Base-by-base conservation (phyloP, 306 rosid genomes). In the Inga leiocalycina region DNA sequence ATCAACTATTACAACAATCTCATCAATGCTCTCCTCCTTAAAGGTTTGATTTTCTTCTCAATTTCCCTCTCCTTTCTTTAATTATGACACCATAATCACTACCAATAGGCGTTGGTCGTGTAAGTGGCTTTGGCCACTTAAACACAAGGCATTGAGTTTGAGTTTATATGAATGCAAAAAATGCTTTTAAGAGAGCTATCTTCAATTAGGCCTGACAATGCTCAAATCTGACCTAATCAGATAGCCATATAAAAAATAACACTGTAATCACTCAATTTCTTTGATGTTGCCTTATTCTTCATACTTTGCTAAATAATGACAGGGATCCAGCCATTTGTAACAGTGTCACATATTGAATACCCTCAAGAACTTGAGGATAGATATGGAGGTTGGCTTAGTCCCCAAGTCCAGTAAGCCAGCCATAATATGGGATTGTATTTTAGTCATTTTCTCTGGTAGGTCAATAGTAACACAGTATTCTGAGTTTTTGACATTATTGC, bases 1-100 rank as follows among this genome's bases (percentile, higher is more conserved):
- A 84, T 89, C 71, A 66, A 87, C 35, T 71, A 76, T 86, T 94
- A 94, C 22, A 85, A 85, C 81, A 87, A 79, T 32, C 71, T 94
- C 41, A 92, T 92, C 16, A 82, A 89, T 64, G 85, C 88, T 20
- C 89, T 94, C 71, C 85, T 92, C 15, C 7, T 62, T 20, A 62
- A 62, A 62, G 68, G 68, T 62, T 27, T 27, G 9, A 62, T 62
- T 27, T n/a, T 20, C 30, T 20, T 57, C 64, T 62, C 35, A 62
- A 27, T 10, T 27, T 30, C 17, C 68, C 17, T 62, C 35, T 10
- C 17, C 27, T 62, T 6, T n/a, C 24, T 57, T 56, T n/a, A 57
- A 20, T 20, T 20, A 20, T 56, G 20, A n/a, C 64, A 20, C 13
- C 24, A 57, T 19, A 20, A 57, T 20, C 62, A 49, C 54, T 49